Evolutionary conservation across 2,329 filamentous ascomycete species (phyloP).

Genomic region (Sporothrix phasma): DNA sequence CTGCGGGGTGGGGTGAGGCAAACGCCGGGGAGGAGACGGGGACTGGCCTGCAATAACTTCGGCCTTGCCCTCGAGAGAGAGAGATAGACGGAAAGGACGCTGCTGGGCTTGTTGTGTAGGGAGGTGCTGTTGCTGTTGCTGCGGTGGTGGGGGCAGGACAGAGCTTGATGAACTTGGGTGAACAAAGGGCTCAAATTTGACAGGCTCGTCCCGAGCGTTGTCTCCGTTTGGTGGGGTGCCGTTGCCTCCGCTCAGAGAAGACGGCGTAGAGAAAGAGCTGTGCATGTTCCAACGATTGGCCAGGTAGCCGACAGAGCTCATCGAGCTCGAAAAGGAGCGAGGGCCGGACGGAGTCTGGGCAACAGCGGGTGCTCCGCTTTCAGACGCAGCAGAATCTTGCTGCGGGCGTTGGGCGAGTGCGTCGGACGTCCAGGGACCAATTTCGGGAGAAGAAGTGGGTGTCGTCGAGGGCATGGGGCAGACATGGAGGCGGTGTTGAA

Average conservation of each 20-base stretch:
- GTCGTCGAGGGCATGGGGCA: slow-evolving; percentile 16
- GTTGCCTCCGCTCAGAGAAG: slow-evolving; percentile 30
- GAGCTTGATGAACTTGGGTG: slow-evolving; percentile 30
- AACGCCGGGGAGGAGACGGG: slow-evolving; percentile 54
- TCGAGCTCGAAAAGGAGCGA: slow-evolving; percentile 26
- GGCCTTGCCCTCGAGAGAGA: slow-evolving; percentile 85
- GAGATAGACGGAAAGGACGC: slow-evolving; percentile 58
- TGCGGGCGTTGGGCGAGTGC: slow-evolving; percentile 13
- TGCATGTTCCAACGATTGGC: slow-evolving; percentile 48
- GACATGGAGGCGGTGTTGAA: slow-evolving; percentile 12
- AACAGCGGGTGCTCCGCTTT: not conserved
- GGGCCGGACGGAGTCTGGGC: not conserved
- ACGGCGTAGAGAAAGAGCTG: slow-evolving; percentile 42
- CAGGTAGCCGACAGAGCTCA: slow-evolving; percentile 32
- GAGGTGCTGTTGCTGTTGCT: slow-evolving; percentile 6
- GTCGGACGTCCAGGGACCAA: slow-evolving; percentile 19
- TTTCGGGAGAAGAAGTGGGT: slow-evolving; percentile 20
- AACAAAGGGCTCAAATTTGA: slow-evolving; percentile 37
- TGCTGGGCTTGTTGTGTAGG: slow-evolving; percentile 19
- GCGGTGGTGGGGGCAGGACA: slow-evolving; percentile 23
- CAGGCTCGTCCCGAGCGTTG: slow-evolving; percentile 30
- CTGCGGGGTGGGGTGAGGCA: slow-evolving; percentile 34
- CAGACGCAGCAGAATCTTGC: not conserved
- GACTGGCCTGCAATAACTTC: slow-evolving; percentile 64
- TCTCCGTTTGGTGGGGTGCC: not conserved